Conservation (phyloP, 2,329 filamentous ascomycete species). For the Aspergillus ochraceoroseus region DNA sequence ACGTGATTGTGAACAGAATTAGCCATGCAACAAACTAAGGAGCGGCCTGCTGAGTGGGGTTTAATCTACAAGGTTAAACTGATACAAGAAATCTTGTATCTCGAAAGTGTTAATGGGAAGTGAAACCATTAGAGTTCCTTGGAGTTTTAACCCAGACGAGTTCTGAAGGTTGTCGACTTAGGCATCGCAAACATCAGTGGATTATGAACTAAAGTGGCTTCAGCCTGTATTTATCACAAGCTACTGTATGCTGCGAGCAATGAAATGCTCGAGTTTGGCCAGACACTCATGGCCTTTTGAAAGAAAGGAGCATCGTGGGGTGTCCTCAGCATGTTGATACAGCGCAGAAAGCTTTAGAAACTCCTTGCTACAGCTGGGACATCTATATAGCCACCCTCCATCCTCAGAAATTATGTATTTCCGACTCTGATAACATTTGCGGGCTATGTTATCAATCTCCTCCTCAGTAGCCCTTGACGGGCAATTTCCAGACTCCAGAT, state of each 20-base stretch:
- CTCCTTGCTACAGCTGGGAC: conserved; percentile 5
- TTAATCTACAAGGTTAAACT: no score
- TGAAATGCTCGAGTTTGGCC: background rate
- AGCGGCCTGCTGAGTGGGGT: no score
- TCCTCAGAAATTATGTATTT: conserved; percentile 9
- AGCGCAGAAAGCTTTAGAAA: conserved; percentile 14
- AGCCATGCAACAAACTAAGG: no score
- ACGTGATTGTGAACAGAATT: no score
- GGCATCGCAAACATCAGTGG: no score
- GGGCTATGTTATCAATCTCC: conserved; percentile 10
- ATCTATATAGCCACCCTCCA: conserved; percentile 10
- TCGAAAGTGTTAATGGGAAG: no score
- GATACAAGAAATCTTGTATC: no score
- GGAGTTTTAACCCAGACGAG: no score
- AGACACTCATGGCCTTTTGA: background rate
- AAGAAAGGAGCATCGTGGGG: conserved; percentile 6
- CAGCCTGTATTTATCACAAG: no score
- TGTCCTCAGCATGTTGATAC: conserved; percentile 16
- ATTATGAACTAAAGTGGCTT: no score
- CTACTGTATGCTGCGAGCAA: background rate
- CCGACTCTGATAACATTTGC: conserved; percentile 11
- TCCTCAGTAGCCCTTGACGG: conserved; percentile 5
- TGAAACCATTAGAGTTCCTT: no score
- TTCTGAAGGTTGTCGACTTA: no score
- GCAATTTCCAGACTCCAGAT: conserved; percentile 11